Base-by-base conservation (phyloP, 768 basidiomycete species). In the Cubamyces sp. region DNA sequence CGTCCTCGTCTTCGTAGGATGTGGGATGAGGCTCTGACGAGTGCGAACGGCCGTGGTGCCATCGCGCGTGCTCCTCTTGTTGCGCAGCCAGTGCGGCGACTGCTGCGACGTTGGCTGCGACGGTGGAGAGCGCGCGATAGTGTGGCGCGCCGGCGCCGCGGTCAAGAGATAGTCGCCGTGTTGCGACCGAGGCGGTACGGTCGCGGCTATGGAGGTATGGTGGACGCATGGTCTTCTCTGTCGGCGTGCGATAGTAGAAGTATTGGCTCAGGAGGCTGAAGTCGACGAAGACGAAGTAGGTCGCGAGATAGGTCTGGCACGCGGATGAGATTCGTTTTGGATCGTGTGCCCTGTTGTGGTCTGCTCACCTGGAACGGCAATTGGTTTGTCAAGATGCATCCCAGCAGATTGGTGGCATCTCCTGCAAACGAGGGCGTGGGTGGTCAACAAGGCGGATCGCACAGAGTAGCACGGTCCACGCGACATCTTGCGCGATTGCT, bases 381-480 rank as follows among this genome's bases (percentile, higher is more conserved):
- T 71, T 98, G 97, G 68, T 90, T 84, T 3, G 97, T 98, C 57
- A 99, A 79, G 61, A 98, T 76, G 72, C 94, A 95, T 11, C 94
- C 96, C 61, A 98, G 74, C 30, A 98, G 82, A 74, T 98, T 98
- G 19, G 95, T 94, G 23, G 91, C 78, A 76, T 99, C 97, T 51
- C 96, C 96, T 91, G 72, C 26, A 68, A 41, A 28, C 42, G 18
- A 15, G n/a, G 34, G 26, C 49, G 39, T 1, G 11, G 21, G 25
- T 6, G 43, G 18, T 25, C 25, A 48, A 30, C 23, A 51, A 42
- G 34, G 40, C 5, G 34, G 43, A 48, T 42, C 41, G 18, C 25
- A 21, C 42, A 9, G 14, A 43, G 30, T 30, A 61, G 45, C 37
- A 34, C 18, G 16, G 61, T 48, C 30, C 59, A 63, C 61, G 62